Evolutionary conservation across 495 filamentous ascomycete species (phyloP).

Genomic region (Podospora didyma): DNA sequence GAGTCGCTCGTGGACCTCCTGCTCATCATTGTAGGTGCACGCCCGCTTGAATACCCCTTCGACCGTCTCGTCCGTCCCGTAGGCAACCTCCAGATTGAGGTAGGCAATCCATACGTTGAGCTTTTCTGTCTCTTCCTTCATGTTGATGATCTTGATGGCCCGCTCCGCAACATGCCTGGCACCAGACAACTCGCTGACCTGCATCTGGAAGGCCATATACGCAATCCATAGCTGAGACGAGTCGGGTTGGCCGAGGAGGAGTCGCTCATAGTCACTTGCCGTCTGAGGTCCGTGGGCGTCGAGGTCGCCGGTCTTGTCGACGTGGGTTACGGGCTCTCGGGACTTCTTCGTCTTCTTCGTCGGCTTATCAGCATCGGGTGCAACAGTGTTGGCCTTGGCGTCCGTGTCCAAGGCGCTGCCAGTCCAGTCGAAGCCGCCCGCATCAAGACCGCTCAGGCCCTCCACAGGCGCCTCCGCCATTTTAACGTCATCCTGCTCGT

Average conservation of each 20-base stretch:
- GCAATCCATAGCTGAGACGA: conserved; percentile 85
- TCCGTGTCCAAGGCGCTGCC: conserved; percentile 51
- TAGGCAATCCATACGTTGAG: conserved; percentile 91
- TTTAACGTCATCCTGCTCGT: conserved; percentile 45
- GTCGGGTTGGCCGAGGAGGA: conserved; percentile 86
- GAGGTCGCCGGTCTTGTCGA: conserved; percentile 84
- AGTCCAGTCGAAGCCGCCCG: conserved; percentile 84
- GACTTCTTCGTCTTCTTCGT: conserved; percentile 72
- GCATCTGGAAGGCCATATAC: conserved; percentile 96
- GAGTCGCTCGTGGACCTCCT: conserved; percentile 84
- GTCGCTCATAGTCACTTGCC: conserved; percentile 84
- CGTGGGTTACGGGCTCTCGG: conserved; percentile 72
- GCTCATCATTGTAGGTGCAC: conserved; percentile 88
- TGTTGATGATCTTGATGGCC: conserved; percentile 82
- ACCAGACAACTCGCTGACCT: conserved; percentile 79
- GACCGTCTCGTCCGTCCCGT: conserved; percentile 78
- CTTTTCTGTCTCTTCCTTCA: conserved; percentile 83
- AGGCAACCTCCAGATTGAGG: conserved; percentile 89
- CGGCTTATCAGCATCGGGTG: conserved; percentile 45
- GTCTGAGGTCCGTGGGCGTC: conserved; percentile 89
- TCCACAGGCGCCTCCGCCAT: conserved; percentile 41
- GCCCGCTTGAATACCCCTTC: conserved; percentile 88
- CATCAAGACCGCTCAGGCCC: conserved; percentile 59
- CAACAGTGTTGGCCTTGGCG: conserved; percentile 35
- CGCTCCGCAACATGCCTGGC: conserved; percentile 85